These are phyloP conservation scores for Leccinum subtestaceum DNA, from an alignment of 768 basidiomycete species.

Conservation along the genomic window DNA sequence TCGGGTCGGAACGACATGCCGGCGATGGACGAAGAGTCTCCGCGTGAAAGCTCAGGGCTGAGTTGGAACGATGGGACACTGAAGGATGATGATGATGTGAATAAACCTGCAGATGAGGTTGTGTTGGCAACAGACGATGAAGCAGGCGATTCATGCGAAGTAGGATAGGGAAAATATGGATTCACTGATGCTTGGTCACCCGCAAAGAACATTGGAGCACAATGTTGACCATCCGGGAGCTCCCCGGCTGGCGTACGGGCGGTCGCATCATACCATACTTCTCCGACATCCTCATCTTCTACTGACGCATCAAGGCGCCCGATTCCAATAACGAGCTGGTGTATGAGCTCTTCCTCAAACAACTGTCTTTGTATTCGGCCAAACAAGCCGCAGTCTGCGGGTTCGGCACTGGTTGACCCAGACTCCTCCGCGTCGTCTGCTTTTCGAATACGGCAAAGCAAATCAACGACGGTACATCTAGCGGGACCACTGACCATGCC, in stretches of 20 bases:
- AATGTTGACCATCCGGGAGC: slow-evolving; percentile 18
- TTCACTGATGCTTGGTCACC: slow-evolving; percentile 32
- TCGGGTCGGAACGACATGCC: slow-evolving; percentile 19
- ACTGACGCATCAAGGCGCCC: slow-evolving; percentile 56
- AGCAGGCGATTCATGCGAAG: slow-evolving; percentile 30
- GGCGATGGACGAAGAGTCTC: slow-evolving; percentile 16
- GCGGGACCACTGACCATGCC: slow-evolving; percentile 69
- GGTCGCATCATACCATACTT: slow-evolving; percentile 33
- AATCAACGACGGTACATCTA: slow-evolving; percentile 72
- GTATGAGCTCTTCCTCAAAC: slow-evolving; percentile 78
- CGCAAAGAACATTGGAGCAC: slow-evolving; percentile 8
- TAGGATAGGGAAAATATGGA: slow-evolving; percentile 52
- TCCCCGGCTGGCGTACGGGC: slow-evolving; percentile 33
- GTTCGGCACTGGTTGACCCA: slow-evolving; percentile 35
- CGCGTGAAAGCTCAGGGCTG: slow-evolving; percentile 10
- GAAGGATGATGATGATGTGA: slow-evolving; percentile 15
- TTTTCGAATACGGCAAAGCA: slow-evolving; percentile 66
- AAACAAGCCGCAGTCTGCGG: slow-evolving; percentile 44
- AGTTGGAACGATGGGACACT: slow-evolving; percentile 17
- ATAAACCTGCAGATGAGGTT: slow-evolving; percentile 17
- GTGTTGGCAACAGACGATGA: slow-evolving; percentile 18
- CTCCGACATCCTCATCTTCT: slow-evolving; percentile 36
- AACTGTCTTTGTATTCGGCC: slow-evolving; percentile 53
- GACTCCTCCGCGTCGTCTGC: slow-evolving; percentile 46
- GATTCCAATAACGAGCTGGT: slow-evolving; percentile 89